Evolutionary conservation across 495 filamentous ascomycete species (phyloP), one percentile per base, ranked within the genome.

Genomic region (Penicillium goetzii): DNA sequence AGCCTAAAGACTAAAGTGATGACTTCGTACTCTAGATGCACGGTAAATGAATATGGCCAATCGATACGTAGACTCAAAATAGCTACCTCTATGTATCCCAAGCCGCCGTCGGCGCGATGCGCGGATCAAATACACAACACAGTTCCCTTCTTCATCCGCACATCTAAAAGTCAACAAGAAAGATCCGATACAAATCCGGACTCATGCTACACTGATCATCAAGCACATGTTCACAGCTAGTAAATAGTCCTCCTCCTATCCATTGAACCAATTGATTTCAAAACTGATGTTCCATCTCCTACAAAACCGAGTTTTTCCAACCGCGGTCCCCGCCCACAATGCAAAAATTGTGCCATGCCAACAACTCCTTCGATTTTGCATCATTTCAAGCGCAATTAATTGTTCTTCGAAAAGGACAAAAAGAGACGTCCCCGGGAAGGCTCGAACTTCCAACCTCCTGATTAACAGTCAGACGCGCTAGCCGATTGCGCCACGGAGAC

Each of bases 391-490:
- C 23, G 10, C 10, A 47, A 47, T 47, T 47, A 3, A 8, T 1
- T n/a, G 40, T 0, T 43, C 40, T 25, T 47, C 43, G 2, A 25
- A 47, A 47, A 11, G 14, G 2, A 12, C 19, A 47, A 47, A 47
- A 47, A 47, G 9, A 47, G 10, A 47, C 43, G 43, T 47, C 43
- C 43, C 43, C 43, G 43, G 43, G 43, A 47, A 47, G 43, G 43
- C 43, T 47, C 43, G 43, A 47, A 47, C 43, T 47, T 47, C 43
- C 43, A 47, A 47, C 43, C 43, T 47, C 43, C 43, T 47, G 43
- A 47, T 47, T 47, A 47, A 47, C 43, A 47, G 43, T 47, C 43
- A 47, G 43, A 47, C 43, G 43, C 43, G 43, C 43, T 47, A 47
- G 43, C 43, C 43, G 43, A 47, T 47, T 47, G 43, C 43, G 43